A percentile compares a stretch with the other conserved stretches of the same genome.
phyloP scores from a whole-genome alignment of 352 stramenopile genomes.

The Phytophthora kernoviae region DNA sequence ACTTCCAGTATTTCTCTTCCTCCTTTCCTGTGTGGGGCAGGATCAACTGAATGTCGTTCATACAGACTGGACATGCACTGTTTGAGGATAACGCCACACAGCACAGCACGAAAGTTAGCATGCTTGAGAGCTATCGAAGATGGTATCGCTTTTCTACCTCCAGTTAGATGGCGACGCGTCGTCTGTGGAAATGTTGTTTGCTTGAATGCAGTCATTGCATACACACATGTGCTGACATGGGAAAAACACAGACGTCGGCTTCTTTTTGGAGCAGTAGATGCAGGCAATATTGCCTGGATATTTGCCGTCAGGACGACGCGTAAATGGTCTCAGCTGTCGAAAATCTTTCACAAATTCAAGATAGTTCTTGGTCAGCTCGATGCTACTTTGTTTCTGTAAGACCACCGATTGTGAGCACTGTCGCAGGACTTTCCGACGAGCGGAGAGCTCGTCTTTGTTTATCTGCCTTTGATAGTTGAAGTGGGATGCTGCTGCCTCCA shows the following conservation, averaged over 20 bases:
- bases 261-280: constrained; percentile 44
- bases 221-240: constrained; percentile 70
- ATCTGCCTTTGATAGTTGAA: neutral
- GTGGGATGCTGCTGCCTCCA: neutral
- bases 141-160: constrained; percentile 28
- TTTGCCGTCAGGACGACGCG: constrained; percentile 42
- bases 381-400: constrained; percentile 14
- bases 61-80: constrained; percentile 70
- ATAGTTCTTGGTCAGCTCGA: constrained; percentile 60
- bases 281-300: constrained; percentile 47
- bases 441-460: constrained; percentile 4
- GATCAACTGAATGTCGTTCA: constrained; percentile 65
- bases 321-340: constrained; percentile 57
- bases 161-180: constrained; percentile 25
- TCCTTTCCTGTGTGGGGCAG: constrained; percentile 56
- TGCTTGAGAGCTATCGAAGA: neutral
- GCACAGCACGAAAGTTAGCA: neutral
- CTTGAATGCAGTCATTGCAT: constrained; percentile 56
- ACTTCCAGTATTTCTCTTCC: constrained; percentile 69
- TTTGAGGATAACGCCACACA: constrained; percentile 1
- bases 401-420: constrained; percentile 23
- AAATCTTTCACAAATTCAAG: constrained; percentile 55
- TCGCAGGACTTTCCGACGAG: constrained; percentile 12
- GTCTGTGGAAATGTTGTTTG: constrained; percentile 45
- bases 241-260: constrained; percentile 30